phyloP scores from a whole-genome alignment of 1,284 basidiomycete species.

The Trametes sp. region DNA sequence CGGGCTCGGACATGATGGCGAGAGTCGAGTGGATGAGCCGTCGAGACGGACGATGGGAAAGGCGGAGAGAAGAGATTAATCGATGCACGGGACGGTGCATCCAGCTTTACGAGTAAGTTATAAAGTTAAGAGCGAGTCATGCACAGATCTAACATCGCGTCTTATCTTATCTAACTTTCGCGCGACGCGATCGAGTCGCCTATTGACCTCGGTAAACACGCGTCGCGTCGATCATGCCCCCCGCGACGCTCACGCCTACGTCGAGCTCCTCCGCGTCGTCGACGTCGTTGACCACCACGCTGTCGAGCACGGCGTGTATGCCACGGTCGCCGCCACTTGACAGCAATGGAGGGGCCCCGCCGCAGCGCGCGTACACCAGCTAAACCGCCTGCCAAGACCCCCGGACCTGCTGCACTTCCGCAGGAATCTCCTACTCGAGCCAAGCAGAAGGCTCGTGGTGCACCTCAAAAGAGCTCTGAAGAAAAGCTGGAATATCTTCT shows the following conservation, averaged over 20 bases:
- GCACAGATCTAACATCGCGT: conserved; percentile 11
- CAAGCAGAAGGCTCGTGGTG: conserved; percentile 10
- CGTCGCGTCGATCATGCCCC: background rate
- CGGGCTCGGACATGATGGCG: conserved; percentile 37
- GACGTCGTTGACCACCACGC: no score
- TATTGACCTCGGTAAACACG: no score
- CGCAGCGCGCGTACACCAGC: conserved; percentile 24
- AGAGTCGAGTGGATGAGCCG: conserved; percentile 19
- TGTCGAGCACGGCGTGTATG: no score
- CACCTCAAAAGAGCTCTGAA: conserved; percentile 24
- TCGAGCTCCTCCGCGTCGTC: no score
- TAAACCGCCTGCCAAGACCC: conserved; percentile 12
- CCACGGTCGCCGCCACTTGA: no score
- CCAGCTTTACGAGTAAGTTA: conserved; percentile 19
- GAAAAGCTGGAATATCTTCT: conserved; percentile 45
- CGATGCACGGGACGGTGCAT: conserved; percentile 31
- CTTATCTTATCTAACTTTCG: conserved; percentile 23
- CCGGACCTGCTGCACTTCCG: background rate
- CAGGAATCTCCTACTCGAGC: background rate
- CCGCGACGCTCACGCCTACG: no score
- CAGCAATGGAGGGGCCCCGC: conserved; percentile 2
- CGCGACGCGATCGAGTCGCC: conserved; percentile 6
- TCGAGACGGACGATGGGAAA: conserved; percentile 17
- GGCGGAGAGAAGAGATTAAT: conserved; percentile 24
- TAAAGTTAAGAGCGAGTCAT: conserved; percentile 26